Evolutionary conservation across 768 basidiomycete genomes (phyloP).

Genomic region (Panaeolus cyanescens): DNA sequence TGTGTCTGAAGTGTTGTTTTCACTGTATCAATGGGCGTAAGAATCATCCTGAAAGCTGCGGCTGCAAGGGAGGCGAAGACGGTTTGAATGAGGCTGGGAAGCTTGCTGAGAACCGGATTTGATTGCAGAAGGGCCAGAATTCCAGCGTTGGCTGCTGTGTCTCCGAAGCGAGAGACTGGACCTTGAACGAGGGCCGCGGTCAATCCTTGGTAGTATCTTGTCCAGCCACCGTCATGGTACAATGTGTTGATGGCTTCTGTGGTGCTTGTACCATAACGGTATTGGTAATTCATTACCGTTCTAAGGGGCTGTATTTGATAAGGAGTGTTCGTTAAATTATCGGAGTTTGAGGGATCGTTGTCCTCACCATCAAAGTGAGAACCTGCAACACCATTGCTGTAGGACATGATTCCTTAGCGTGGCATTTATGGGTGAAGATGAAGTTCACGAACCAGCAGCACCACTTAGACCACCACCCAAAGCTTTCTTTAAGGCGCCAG

Average conservation of each 20-base stretch:
- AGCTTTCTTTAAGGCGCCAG: slow-evolving; percentile 76
- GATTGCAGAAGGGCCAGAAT: slow-evolving; percentile 84
- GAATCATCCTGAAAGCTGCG: slow-evolving; percentile 85
- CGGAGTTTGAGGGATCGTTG: neutral
- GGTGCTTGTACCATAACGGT: slow-evolving; percentile 81
- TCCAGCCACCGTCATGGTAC: slow-evolving; percentile 77
- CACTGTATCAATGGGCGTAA: slow-evolving; percentile 91
- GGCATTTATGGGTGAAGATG: neutral
- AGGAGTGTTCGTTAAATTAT: neutral
- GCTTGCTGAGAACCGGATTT: slow-evolving; percentile 66
- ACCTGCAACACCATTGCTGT: slow-evolving; percentile 95
- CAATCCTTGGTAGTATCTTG: slow-evolving; percentile 89
- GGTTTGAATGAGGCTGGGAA: slow-evolving; percentile 73
- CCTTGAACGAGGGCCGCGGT: slow-evolving; percentile 85
- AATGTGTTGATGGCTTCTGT: slow-evolving; percentile 66
- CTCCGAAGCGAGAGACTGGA: slow-evolving; percentile 84
- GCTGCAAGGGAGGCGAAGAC: slow-evolving; percentile 78
- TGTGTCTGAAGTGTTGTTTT: slow-evolving; percentile 97
- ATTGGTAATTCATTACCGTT: slow-evolving; percentile 98
- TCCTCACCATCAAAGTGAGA: slow-evolving; percentile 72
- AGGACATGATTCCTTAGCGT: slow-evolving; percentile 1
- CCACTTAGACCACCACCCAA: slow-evolving; percentile 91
- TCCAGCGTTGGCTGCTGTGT: slow-evolving; percentile 93
- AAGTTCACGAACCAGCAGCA: slow-evolving; percentile 61
- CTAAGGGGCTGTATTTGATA: slow-evolving; percentile 76